Percentiles rank a stretch among this genome's conserved stretches.
These are phyloP conservation scores for Acanthamoeba rhysodes DNA, from an alignment of 208 protist species.

Conservation along the genomic window DNA sequence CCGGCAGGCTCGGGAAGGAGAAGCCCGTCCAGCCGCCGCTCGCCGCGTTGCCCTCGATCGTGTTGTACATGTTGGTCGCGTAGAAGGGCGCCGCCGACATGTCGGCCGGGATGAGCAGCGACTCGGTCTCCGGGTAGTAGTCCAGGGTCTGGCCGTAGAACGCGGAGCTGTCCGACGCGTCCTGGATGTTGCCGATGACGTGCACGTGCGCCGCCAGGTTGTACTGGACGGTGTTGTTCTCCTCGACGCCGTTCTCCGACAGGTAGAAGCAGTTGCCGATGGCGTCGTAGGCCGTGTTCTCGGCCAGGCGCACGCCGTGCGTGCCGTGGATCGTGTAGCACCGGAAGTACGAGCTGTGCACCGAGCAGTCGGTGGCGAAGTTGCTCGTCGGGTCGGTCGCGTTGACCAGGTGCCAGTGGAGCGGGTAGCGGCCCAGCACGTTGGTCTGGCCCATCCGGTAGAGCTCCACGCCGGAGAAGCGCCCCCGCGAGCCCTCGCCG, in stretches of 20 bases:
- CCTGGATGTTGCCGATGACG: conserved; percentile 65
- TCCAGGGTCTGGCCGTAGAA: conserved; percentile 16
- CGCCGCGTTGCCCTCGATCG: conserved; percentile 86
- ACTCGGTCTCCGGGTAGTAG: neutral
- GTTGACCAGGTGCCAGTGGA: conserved; percentile 84
- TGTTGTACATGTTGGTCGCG: conserved; percentile 87
- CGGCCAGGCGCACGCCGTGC: conserved; percentile 76
- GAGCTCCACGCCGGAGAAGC: conserved; percentile 81
- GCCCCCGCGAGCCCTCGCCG: conserved; percentile 18
- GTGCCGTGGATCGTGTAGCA: conserved; percentile 87
- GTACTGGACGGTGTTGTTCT: conserved; percentile 87
- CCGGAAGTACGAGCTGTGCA: conserved; percentile 83
- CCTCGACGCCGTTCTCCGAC: conserved; percentile 88
- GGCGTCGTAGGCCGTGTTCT: conserved; percentile 87
- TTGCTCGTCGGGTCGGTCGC: neutral
- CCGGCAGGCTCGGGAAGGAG: conserved; percentile 79
- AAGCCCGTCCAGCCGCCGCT: conserved; percentile 87
- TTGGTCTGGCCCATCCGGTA: conserved; percentile 85
- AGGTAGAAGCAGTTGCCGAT: conserved; percentile 89
- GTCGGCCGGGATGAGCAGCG: conserved; percentile 79
- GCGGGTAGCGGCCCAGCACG: conserved; percentile 82
- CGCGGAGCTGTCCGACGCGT: neutral
- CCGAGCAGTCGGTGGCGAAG: conserved; percentile 80
- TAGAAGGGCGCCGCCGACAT: conserved; percentile 83
- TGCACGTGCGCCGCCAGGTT: conserved; percentile 87